Percentiles rank a stretch among this genome's conserved stretches.
Conservation (phyloP, 2,329 filamentous ascomycete species). For the Mycogone perniciosa region DNA sequence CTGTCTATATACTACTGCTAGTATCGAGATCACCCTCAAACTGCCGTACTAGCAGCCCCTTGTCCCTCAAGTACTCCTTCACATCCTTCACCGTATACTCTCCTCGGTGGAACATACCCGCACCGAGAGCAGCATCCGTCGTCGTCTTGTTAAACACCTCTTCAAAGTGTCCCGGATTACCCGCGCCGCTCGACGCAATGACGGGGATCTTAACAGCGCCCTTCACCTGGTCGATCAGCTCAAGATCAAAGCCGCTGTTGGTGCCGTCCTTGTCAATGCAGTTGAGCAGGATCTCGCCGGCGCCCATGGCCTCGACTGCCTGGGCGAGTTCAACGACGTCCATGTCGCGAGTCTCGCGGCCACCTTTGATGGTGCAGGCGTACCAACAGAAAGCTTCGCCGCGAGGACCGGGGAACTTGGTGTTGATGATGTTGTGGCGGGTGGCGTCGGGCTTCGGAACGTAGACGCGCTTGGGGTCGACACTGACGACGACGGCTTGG, state of each 20-base stretch:
- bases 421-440: conserved; percentile 68
- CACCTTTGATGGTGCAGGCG: conserved; percentile 93
- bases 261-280: conserved; percentile 97
- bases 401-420: conserved; percentile 60
- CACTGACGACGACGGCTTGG: conserved; percentile 92
- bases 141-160: conserved; percentile 82
- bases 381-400: conserved; percentile 91
- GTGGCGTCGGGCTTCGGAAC: conserved; percentile 65
- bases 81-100: conserved; percentile 95
- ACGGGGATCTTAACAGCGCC: conserved; percentile 82
- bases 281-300: conserved; percentile 90
- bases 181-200: conserved; percentile 89
- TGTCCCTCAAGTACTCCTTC: conserved; percentile 69
- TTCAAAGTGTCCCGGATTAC: conserved; percentile 77
- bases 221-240: conserved; percentile 87
- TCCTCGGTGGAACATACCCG: conserved; percentile 94
- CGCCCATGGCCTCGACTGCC: conserved; percentile 92
- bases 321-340: conserved; percentile 83
- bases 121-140: conserved; percentile 88
- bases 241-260: conserved; percentile 89
- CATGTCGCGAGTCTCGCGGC: conserved; percentile 86
- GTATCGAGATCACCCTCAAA: conserved; percentile 55
- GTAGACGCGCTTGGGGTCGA: conserved; percentile 90
- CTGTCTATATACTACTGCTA: not conserved
- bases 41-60: conserved; percentile 70